Conservation (phyloP, 768 basidiomycete species). For the Inosperma sp. region DNA sequence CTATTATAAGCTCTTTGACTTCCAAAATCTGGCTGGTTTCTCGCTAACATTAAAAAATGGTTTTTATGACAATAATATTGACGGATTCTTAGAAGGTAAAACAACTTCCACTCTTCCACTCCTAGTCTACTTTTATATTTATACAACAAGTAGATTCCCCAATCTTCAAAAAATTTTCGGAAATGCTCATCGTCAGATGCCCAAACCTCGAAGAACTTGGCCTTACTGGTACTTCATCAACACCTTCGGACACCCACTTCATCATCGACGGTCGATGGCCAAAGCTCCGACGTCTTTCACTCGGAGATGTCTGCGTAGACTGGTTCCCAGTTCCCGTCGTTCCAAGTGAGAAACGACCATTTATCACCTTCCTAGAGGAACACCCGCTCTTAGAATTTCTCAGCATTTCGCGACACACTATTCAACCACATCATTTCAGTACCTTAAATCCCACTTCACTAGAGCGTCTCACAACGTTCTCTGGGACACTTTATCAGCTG, state of each 20-base stretch:
- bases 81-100: conserved; percentile 52
- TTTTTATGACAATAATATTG: conserved; percentile 60
- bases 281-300: conserved; percentile 49
- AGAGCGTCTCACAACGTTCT: conserved; percentile 51
- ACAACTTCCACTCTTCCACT: background rate
- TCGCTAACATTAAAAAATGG: conserved; percentile 53
- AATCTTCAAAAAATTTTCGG: conserved; percentile 53
- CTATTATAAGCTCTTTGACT: conserved; percentile 57
- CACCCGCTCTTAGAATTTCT: conserved; percentile 51
- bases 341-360: conserved; percentile 48
- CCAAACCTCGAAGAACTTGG: conserved; percentile 63
- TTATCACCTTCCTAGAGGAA: conserved; percentile 63
- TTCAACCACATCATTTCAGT: conserved; percentile 50
- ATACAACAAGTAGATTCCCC: conserved; percentile 43
- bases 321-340: conserved; percentile 39
- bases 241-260: conserved; percentile 51
- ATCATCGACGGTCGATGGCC: conserved; percentile 67
- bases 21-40: conserved; percentile 59
- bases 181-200: conserved; percentile 63
- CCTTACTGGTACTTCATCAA: conserved; percentile 49
- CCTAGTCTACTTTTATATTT: background rate
- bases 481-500: conserved; percentile 63
- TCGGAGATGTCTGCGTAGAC: conserved; percentile 65
- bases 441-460: conserved; percentile 45
- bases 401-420: conserved; percentile 48